phyloP scores from a whole-genome alignment of 495 filamentous ascomycete genomes.

The Xylona heveae region DNA sequence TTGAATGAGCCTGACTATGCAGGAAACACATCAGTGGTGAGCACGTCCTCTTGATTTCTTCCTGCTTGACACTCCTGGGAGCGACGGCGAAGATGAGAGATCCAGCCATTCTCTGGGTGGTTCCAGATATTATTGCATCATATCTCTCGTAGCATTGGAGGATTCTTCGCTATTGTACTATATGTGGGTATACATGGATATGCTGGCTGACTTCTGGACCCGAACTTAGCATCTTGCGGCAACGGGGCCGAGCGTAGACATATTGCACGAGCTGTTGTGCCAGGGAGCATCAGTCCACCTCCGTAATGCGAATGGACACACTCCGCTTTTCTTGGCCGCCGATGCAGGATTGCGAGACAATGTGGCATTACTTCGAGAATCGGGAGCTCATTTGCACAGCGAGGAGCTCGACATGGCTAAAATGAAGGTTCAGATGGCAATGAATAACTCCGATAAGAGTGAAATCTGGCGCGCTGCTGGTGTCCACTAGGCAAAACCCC shows the following conservation, averaged over 20 bases:
- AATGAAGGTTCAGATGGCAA: no score
- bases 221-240: conserved; percentile 39
- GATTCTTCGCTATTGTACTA: no score
- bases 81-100: no score
- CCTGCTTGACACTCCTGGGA: background rate
- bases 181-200: no score
- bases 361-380: conserved; percentile 40
- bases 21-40: conserved; percentile 67
- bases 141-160: no score
- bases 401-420: no score
- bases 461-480: no score
- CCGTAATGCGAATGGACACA: conserved; percentile 60
- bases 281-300: conserved; percentile 74
- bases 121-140: no score
- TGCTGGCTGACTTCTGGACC: conserved; percentile 4
- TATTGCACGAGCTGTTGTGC: conserved; percentile 49
- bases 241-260: conserved; percentile 30
- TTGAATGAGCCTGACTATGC: conserved; percentile 68
- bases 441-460: no score
- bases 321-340: conserved; percentile 61
- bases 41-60: conserved; percentile 12
- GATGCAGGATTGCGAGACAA: conserved; percentile 37
- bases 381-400: conserved; percentile 49
- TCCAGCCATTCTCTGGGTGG: no score
- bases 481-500: no score